Conservation (phyloP, 2,329 filamentous ascomycete species). For the Fusarium sp. region DNA sequence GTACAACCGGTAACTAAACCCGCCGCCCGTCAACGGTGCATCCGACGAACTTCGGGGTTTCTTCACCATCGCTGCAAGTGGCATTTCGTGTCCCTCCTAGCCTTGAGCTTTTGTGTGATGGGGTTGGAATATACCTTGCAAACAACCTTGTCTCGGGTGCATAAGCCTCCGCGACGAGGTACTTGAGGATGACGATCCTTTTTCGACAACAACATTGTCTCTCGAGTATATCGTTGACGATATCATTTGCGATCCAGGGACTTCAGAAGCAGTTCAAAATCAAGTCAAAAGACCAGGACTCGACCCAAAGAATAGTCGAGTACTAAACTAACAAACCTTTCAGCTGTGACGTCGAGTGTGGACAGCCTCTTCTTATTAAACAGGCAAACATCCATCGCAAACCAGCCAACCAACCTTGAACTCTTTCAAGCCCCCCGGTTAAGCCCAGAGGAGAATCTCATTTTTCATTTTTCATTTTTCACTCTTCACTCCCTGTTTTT, state of each 20-base stretch:
- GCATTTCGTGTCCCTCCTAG: constrained; percentile 17
- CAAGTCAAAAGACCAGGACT: neutral
- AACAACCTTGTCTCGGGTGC: constrained; percentile 18
- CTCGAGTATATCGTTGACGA: constrained; percentile 13
- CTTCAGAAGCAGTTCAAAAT: neutral
- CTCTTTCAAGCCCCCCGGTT: constrained; percentile 16
- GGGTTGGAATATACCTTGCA: constrained; percentile 25
- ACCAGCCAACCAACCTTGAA: constrained; percentile 6
- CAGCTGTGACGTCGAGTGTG: constrained; percentile 9
- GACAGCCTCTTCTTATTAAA: neutral
- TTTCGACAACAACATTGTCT: constrained; percentile 8
- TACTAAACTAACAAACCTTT: neutral
- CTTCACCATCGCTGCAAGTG: constrained; percentile 26
- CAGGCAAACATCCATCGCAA: neutral
- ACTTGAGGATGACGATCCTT: constrained; percentile 9
- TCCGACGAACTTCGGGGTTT: constrained; percentile 30
- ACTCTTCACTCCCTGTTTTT: constrained; percentile 28
- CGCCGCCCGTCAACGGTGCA: constrained; percentile 5
- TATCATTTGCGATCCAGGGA: neutral
- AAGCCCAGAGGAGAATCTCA: constrained; percentile 24
- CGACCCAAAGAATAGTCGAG: neutral
- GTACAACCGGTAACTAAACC: neutral
- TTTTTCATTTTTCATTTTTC: constrained; percentile 31
- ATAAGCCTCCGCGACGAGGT: neutral
- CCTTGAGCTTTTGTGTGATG: constrained; percentile 6